Evolutionary conservation across 2,329 filamentous ascomycete genomes (phyloP), one percentile per base, ranked within the genome.

Genomic region (Huntiella omanensis): DNA sequence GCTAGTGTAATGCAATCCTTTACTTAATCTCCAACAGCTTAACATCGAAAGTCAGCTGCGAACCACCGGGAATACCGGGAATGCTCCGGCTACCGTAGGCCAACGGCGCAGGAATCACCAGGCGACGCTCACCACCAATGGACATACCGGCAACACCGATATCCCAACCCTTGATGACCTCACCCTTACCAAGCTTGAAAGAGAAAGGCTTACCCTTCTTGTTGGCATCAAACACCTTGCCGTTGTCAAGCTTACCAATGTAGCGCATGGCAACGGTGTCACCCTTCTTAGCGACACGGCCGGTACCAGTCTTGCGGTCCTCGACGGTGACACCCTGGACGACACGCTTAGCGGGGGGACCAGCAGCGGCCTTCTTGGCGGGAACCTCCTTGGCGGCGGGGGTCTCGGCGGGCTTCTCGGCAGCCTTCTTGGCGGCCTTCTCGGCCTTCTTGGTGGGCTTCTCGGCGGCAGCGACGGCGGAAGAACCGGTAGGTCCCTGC

Each of bases 161-260:
- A 62, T 98, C 92, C 92, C 91, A 96, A 55, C 91, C 91, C 74
- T 93, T 91, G 70, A 98, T 98, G 58, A 98, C 92, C 64, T 96
- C 84, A 51, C 87, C 87, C 60, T 79, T 77, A 55, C 91, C 92
- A 51, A 92, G 77, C 71, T 88, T 93, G 77, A 96, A 96, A 54
- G 73, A 74, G 69, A 98, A 98, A 49, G 92, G 88, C 70, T 93
- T 87, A 57, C 91, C 91, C 70, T 92, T 95, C 75, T 96, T 98
- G 75, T 98, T 96, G 64, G 86, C 84, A 65, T 96, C 88, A 59
- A 98, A 98, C 55, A 93, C 78, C 69, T 95, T 92, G 65, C 86
- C 86, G 64, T 93, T 82, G 59, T 80, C 75, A 52, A 91, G 81
- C 74, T 98, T 98, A 64, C 91, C 91, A 57, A 98, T 96, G 69